A percentile compares a stretch with the other conserved stretches of the same genome.
Conservation (phyloP, 2,329 filamentous ascomycete genomes). For the Penicillium sp. region DNA sequence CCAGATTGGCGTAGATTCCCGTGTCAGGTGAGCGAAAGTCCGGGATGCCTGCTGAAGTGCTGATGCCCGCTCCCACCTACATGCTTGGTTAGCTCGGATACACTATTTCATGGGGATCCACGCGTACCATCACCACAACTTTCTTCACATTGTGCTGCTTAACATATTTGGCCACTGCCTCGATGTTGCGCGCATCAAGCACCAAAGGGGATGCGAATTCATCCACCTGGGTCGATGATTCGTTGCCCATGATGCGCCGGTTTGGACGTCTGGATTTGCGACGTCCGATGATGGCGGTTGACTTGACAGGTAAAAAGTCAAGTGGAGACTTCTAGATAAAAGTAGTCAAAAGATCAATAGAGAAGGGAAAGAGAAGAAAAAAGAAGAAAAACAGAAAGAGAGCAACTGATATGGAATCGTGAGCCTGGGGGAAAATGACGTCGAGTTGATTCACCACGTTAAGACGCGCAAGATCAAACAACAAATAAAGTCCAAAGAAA, state of each 20-base stretch:
- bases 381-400: background rate
- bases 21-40: conserved; percentile 94
- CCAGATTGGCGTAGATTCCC: conserved; percentile 89
- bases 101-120: background rate
- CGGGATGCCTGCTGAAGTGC: conserved; percentile 61
- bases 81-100: conserved; percentile 5
- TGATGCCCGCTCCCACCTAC: conserved; percentile 79
- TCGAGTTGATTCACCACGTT: conserved; percentile 7
- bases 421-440: conserved; percentile 15
- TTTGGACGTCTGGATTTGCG: conserved; percentile 22
- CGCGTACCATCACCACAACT: conserved; percentile 73
- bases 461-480: background rate
- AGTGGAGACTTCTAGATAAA: background rate
- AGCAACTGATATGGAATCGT: conserved; percentile 1
- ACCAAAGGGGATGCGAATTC: conserved; percentile 63
- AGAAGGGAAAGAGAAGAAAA: background rate
- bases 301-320: background rate
- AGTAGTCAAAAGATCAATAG: background rate
- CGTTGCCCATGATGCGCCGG: conserved; percentile 70
- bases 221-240: conserved; percentile 66
- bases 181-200: conserved; percentile 65
- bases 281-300: conserved; percentile 20
- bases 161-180: conserved; percentile 78
- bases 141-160: conserved; percentile 62
- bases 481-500: background rate